A percentile compares a stretch with the other conserved stretches of the same genome.
These are phyloP conservation scores for Cytauxzoon felis DNA, from an alignment of 169 alveolate genomes.

Conservation along the genomic window DNA sequence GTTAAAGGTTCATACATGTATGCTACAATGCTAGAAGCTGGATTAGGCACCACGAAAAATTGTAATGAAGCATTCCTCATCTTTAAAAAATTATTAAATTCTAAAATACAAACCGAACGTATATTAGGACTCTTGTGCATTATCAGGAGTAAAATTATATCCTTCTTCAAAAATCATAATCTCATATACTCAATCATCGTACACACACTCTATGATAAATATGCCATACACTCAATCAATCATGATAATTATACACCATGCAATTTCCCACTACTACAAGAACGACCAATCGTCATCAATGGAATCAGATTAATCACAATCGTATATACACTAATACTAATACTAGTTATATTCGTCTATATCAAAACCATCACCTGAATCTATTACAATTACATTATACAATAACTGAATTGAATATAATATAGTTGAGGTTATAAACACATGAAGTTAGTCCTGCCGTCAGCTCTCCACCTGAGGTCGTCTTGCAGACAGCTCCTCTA, in stretches of 20 bases:
- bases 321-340: no score
- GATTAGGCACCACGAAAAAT: constrained; percentile 50
- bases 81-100: constrained; percentile 21
- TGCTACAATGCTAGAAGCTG: constrained; percentile 63
- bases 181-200: constrained; percentile 22
- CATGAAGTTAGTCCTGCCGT: no score
- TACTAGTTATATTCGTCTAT: no score
- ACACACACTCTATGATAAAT: constrained; percentile 14
- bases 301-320: no score
- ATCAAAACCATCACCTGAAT: no score
- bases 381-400: no score
- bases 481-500: no score
- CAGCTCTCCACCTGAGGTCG: no score
- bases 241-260: constrained; percentile 8
- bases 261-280: constrained; percentile 3
- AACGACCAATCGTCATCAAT: no score
- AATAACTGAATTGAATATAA: no score
- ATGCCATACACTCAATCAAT: background rate
- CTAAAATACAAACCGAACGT: constrained; percentile 5
- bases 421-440: no score
- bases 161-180: constrained; percentile 9
- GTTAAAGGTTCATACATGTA: constrained; percentile 51
- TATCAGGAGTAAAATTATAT: constrained; percentile 7
- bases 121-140: constrained; percentile 61
- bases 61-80: constrained; percentile 36